Base-by-base conservation (phyloP, 352 stramenopile species). In the Blastocystis sp. region DNA sequence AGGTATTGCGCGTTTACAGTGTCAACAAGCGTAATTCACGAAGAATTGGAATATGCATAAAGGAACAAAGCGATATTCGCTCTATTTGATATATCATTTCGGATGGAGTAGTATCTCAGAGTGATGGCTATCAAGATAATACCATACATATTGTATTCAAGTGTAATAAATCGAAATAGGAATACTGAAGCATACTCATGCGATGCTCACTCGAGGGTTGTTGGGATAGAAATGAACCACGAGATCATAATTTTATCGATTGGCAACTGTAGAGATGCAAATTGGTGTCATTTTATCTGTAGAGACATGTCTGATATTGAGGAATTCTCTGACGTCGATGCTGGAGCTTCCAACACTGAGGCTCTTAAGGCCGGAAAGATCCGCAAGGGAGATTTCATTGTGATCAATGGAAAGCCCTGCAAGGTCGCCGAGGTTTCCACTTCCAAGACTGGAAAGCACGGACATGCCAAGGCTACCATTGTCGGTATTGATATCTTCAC, bases 381-480 rank as follows among this genome's bases (percentile, higher is more conserved):
- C 92, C 95, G 96, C 89, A 97, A 97, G 92, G 94, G 94, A 57
- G 94, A 95, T 88, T 98, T 97, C 93, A 99, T 99, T 90, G 97
- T 98, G 91, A 99, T 99, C 93, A 98, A 98, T 93, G 95, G 94
- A 88, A 94, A 97, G 90, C 95, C 96, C 72, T 98, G 95, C 94
- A 98, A 98, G 93, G 92, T 95, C 84, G 59, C 91, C 72, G 94
- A 89, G 88, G 96, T 99, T 87, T 98, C 96, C 87, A 98, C 97
- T 84, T 99, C 96, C 85, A 98, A 99, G 95, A 98, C 96, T 84
- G 96, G 96, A 91, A 99, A 99, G 94, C 96, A 99, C 93, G 96
- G 96, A 86, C 96, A 99, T 93, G 96, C 96, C 88, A 99, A 99
- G 93, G 97, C 94, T 88, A 98, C 98, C 93, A 98, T 98, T 89